Conservation (phyloP, 441 rosid species). For the Eruca vesicaria region DNA sequence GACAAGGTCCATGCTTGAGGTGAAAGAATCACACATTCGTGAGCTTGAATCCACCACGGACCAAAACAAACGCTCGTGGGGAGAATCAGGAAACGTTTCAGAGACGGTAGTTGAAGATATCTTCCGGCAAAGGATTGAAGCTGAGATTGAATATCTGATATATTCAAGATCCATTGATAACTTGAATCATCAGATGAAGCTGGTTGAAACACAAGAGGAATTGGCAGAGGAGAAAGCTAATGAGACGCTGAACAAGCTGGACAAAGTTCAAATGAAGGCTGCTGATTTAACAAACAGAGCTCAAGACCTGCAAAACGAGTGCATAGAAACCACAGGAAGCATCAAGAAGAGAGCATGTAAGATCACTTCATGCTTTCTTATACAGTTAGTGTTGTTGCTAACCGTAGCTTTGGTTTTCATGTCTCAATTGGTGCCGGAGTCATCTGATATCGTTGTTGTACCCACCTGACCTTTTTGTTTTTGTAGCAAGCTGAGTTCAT, state of each 20-base stretch:
- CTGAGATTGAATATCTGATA: constrained; percentile 66
- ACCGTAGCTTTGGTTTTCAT: constrained; percentile 41
- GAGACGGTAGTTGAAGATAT: constrained; percentile 57
- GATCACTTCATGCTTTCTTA: constrained; percentile 43
- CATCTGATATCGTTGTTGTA: constrained; percentile 45
- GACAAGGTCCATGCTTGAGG: constrained; percentile 44
- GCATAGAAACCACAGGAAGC: constrained; percentile 35
- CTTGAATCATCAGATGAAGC: constrained; percentile 37
- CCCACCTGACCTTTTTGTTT: constrained; percentile 55
- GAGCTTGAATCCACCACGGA: constrained; percentile 51
- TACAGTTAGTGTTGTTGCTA: constrained; percentile 53
- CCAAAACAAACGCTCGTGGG: constrained; percentile 1
- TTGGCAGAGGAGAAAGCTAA: constrained; percentile 43
- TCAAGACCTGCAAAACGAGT: constrained; percentile 44
- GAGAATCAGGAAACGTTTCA: constrained; percentile 32
- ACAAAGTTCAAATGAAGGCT: constrained; percentile 48
- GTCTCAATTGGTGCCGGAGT: constrained; percentile 42
- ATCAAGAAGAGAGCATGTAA: constrained; percentile 47
- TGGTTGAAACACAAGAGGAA: constrained; percentile 43
- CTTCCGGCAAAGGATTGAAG: constrained; percentile 67
- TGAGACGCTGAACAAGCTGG: constrained; percentile 41
- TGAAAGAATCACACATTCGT: constrained; percentile 54
- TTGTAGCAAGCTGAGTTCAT: constrained; percentile 28
- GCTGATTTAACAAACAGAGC: constrained; percentile 42
- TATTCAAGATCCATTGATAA: constrained; percentile 44